Conservation (phyloP, 805 yeast species). For the Nakazawaea ernobii region DNA sequence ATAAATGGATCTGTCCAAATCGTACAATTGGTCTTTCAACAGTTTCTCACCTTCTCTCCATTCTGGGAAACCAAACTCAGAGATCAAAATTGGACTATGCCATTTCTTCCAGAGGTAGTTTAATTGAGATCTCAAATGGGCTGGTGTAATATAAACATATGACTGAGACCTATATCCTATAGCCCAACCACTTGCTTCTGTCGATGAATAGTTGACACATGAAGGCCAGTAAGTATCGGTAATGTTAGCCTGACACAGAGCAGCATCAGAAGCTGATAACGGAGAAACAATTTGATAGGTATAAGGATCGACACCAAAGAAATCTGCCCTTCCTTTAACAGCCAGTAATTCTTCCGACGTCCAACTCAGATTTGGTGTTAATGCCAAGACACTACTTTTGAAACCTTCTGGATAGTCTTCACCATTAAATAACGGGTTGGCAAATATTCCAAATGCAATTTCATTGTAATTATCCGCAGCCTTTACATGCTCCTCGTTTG, state of each 20-base stretch:
- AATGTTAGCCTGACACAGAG: slow-evolving; percentile 19
- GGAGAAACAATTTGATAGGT: slow-evolving; percentile 20
- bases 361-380: slow-evolving; percentile 16
- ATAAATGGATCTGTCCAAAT: slow-evolving; percentile 25
- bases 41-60: slow-evolving; percentile 24
- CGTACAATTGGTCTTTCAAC: slow-evolving; percentile 22
- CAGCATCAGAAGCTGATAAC: slow-evolving; percentile 17
- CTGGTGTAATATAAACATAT: slow-evolving; percentile 20
- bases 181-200: slow-evolving; percentile 18
- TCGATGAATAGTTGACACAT: slow-evolving; percentile 18
- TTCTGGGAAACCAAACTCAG: slow-evolving; percentile 31
- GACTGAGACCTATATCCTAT: slow-evolving; percentile 20
- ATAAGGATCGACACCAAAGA: slow-evolving; percentile 28
- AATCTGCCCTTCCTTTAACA: slow-evolving; percentile 23
- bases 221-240: slow-evolving; percentile 22
- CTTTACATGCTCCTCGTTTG: slow-evolving; percentile 17
- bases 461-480: slow-evolving; percentile 25
- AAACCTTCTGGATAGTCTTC: slow-evolving; percentile 23
- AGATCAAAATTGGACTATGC: slow-evolving; percentile 22
- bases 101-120: slow-evolving; percentile 22
- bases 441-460: slow-evolving; percentile 22
- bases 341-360: slow-evolving; percentile 21
- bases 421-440: slow-evolving; percentile 27
- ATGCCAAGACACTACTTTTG: slow-evolving; percentile 17
- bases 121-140: slow-evolving; percentile 22